phyloP scores from a whole-genome alignment of 805 yeast species.

The Groenewaldozyma salmanticensis region DNA sequence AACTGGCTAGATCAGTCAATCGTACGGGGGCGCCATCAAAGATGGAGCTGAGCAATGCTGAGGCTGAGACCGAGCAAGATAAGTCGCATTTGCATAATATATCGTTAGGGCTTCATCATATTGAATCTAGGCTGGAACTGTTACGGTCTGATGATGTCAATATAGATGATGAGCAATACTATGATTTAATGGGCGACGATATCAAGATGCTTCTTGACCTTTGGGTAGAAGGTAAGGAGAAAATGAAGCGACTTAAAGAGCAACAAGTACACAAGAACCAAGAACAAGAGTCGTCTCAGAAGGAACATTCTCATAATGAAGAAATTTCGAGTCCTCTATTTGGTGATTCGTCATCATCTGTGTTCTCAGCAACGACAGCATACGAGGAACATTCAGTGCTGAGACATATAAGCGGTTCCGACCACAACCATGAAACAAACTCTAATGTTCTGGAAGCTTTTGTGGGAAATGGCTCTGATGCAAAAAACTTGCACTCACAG shows the following conservation, averaged over 20 bases:
- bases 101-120: slow-evolving; percentile 12
- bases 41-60: slow-evolving; percentile 8
- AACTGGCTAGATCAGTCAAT: slow-evolving; percentile 11
- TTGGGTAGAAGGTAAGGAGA: slow-evolving; percentile 13
- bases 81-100: slow-evolving; percentile 7
- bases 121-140: slow-evolving; percentile 18
- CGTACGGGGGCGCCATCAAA: too few species aligned
- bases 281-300: not conserved
- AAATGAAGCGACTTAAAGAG: too few species aligned
- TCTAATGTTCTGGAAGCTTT: not conserved
- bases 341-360: not conserved
- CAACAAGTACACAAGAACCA: too few species aligned
- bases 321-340: not conserved
- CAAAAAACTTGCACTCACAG: not conserved
- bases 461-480: slow-evolving; percentile 6
- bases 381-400: not conserved
- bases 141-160: slow-evolving; percentile 11
- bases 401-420: not conserved
- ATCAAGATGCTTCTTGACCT: slow-evolving; percentile 12
- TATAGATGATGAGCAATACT: slow-evolving; percentile 8
- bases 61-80: slow-evolving; percentile 2
- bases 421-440: not conserved
- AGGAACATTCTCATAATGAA: not conserved
- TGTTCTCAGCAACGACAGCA: not conserved
- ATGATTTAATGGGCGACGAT: slow-evolving; percentile 15